These are phyloP conservation scores for Violaceomyces palustris DNA, from an alignment of 1,284 basidiomycete genomes.

Conservation along the genomic window DNA sequence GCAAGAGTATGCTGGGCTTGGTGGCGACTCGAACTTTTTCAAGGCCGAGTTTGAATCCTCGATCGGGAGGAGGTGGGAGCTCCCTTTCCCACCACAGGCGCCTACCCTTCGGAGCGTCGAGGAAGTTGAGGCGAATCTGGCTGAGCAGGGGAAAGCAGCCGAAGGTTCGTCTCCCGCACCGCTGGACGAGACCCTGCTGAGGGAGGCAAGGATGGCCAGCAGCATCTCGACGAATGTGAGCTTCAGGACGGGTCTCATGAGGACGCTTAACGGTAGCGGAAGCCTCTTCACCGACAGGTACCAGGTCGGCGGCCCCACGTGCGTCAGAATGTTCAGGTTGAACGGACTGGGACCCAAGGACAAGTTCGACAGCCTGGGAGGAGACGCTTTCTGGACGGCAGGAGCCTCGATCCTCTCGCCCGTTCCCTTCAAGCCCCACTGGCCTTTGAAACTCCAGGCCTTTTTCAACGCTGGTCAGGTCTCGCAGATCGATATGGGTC, in stretches of 20 bases:
- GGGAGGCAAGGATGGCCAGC: no score
- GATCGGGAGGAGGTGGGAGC: background rate
- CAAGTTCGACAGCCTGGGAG: slow-evolving; percentile 73
- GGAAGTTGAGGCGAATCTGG: no score
- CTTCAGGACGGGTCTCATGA: slow-evolving; percentile 27
- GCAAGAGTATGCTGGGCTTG: slow-evolving; percentile 39
- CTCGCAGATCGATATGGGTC: slow-evolving; percentile 64
- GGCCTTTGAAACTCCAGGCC: slow-evolving; percentile 80
- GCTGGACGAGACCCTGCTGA: no score
- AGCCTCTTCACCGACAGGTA: slow-evolving; percentile 76
- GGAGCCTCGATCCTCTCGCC: slow-evolving; percentile 77
- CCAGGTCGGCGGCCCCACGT: slow-evolving; percentile 89
- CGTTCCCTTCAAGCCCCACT: slow-evolving; percentile 70
- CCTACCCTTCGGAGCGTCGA: no score
- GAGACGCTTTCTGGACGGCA: slow-evolving; percentile 77
- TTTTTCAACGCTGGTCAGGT: slow-evolving; percentile 84
- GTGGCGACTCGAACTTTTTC: slow-evolving; percentile 40
- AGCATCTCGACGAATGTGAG: slow-evolving; percentile 14
- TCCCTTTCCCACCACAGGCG: no score
- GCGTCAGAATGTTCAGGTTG: slow-evolving; percentile 75
- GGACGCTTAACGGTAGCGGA: slow-evolving; percentile 30
- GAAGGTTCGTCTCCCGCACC: no score
- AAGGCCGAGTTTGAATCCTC: slow-evolving; percentile 33
- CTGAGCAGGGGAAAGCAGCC: no score
- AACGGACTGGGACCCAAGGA: slow-evolving; percentile 82